Percentiles rank a stretch among this genome's conserved stretches.
Evolutionary conservation across 169 alveolate species (phyloP).

Genomic region (Plasmodium billcollinsi): DNA sequence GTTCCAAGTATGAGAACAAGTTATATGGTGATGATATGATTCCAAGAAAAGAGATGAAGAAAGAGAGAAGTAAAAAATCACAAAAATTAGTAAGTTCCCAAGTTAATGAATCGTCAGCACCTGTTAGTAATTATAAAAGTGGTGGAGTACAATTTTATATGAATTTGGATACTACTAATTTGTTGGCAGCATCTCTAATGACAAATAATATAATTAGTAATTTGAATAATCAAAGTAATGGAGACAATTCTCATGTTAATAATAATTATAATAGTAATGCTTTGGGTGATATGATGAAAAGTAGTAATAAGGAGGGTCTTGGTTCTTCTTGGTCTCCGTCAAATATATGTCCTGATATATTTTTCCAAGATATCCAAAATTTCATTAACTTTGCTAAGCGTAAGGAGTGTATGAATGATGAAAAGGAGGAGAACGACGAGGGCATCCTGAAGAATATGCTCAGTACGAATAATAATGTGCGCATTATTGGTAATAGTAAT

Average conservation of each 20-base stretch:
- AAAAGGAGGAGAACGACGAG: not conserved
- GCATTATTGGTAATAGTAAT: not conserved
- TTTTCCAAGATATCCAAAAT: conserved; percentile 58
- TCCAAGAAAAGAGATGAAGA: conserved; percentile 1
- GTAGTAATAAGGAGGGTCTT: not conserved
- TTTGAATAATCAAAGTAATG: not conserved
- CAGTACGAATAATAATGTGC: not conserved
- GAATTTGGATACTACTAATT: no score
- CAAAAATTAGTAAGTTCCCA: not conserved
- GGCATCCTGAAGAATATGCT: not conserved
- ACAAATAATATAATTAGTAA: not conserved
- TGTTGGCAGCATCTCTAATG: no score
- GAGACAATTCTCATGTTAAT: conserved; percentile 5
- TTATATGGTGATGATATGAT: not conserved
- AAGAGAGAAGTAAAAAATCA: conserved; percentile 2
- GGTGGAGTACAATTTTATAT: no score
- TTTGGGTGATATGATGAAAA: not conserved
- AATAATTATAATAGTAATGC: not conserved
- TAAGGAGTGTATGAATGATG: conserved; percentile 2
- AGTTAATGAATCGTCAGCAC: not conserved
- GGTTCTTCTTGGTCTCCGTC: not conserved
- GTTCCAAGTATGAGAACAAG: not conserved
- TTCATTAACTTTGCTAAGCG: conserved; percentile 54
- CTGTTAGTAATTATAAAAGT: not conserved
- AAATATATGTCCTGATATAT: conserved; percentile 15